Conservation (phyloP, 805 yeast species). For the Saccharomycopsis fermentans region DNA sequence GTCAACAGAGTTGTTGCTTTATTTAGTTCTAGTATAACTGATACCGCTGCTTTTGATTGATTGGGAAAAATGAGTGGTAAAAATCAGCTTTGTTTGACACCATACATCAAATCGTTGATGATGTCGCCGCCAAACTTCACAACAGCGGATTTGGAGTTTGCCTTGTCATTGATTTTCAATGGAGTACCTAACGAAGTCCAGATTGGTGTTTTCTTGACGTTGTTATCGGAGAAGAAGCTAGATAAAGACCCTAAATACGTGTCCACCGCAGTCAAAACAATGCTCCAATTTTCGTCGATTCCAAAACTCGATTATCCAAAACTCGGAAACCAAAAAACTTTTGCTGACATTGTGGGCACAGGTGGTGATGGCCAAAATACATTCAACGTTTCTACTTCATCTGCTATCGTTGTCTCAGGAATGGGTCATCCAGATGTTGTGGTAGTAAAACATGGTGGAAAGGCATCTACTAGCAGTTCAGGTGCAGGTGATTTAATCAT, state of each 20-base stretch:
- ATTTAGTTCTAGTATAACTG: too few species aligned
- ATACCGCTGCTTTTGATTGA: too few species aligned
- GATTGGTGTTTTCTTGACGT: conserved; percentile 69
- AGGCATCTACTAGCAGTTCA: conserved; percentile 85
- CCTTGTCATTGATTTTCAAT: conserved; percentile 20
- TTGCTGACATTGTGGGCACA: conserved; percentile 90
- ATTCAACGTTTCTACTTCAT: conserved; percentile 88
- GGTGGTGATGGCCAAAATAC: conserved; percentile 99
- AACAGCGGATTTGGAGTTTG: conserved; percentile 16
- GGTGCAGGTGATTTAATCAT: conserved; percentile 89
- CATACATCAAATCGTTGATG: conserved; percentile 12
- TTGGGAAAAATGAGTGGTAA: background rate
- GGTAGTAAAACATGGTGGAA: conserved; percentile 95
- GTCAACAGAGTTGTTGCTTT: too few species aligned
- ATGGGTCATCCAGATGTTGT: conserved; percentile 42
- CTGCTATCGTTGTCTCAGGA: conserved; percentile 93
- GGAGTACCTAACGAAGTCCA: conserved; percentile 32
- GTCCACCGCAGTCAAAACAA: conserved; percentile 75
- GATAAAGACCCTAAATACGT: conserved; percentile 77
- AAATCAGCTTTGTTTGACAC: conserved; percentile 5
- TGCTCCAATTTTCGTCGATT: conserved; percentile 51
- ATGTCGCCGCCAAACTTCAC: conserved; percentile 13
- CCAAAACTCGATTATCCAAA: conserved; percentile 32
- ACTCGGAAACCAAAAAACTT: conserved; percentile 20
- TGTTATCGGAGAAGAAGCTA: conserved; percentile 58